Conservation (phyloP, 73 alveolate species). For the Tetrahymena elliotti region DNA sequence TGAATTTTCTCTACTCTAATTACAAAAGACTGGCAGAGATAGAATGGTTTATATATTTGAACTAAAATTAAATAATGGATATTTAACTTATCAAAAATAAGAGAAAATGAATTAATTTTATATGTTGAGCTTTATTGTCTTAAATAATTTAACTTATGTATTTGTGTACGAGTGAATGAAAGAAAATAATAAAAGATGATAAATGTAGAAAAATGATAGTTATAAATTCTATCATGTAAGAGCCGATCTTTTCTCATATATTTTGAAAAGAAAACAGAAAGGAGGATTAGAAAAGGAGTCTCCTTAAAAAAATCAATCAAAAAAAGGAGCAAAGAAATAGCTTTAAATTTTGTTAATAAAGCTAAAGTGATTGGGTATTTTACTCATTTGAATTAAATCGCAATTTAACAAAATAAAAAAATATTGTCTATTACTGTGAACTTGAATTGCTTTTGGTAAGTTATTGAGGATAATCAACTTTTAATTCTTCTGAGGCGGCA, state of each 20-base stretch:
- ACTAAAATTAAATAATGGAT: background rate
- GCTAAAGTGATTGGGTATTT: background rate
- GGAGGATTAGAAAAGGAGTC: background rate
- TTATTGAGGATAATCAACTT: background rate
- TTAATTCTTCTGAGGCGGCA: background rate
- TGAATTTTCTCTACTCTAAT: background rate
- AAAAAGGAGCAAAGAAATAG: background rate
- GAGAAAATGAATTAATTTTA: background rate
- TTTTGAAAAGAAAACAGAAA: background rate
- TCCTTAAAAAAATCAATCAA: background rate
- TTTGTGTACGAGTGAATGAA: background rate
- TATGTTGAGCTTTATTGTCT: background rate
- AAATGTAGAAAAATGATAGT: background rate
- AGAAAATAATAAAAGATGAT: background rate
- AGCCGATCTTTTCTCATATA: background rate
- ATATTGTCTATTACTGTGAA: background rate
- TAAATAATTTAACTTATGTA: too few relatives aligned
- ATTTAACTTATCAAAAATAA: too few relatives aligned
- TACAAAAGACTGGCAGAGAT: background rate
- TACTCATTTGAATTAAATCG: background rate
- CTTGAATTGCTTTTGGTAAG: background rate
- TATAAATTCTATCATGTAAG: background rate
- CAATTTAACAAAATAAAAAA: background rate
- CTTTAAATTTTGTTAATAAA: background rate
- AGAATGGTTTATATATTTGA: too few relatives aligned